A percentile compares a stretch with the other conserved stretches of the same genome.
Conservation (phyloP, 148 eudicot species). For the Silene uniflora region DNA sequence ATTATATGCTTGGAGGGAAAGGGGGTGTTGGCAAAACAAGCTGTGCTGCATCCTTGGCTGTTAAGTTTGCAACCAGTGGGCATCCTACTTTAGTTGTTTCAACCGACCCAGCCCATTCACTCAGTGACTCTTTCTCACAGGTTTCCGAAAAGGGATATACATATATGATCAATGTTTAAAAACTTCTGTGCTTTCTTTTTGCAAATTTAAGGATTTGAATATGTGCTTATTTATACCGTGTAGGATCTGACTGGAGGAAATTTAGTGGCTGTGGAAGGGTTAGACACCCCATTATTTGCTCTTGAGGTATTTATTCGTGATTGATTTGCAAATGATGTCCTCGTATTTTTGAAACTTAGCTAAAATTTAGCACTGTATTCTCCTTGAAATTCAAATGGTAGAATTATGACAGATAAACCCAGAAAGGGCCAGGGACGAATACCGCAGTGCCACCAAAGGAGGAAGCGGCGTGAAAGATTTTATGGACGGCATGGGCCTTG, state of each 20-base stretch:
- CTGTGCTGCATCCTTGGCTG: slow-evolving; percentile 97
- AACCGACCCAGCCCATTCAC: slow-evolving; percentile 97
- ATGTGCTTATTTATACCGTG: slow-evolving; percentile 6
- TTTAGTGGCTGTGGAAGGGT: slow-evolving; percentile 86
- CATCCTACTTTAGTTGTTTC: slow-evolving; percentile 98
- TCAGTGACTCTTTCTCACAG: slow-evolving; percentile 98
- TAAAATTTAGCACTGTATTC: too few species aligned
- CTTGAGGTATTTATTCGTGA: slow-evolving; percentile 59
- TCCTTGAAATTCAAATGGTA: slow-evolving; percentile 27
- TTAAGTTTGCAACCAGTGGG: slow-evolving; percentile 94
- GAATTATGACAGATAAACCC: slow-evolving; percentile 72
- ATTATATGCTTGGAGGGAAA: slow-evolving; percentile 93
- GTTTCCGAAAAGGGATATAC: slow-evolving; percentile 29
- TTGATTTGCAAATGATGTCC: not conserved
- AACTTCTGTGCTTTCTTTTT: slow-evolving; percentile 1
- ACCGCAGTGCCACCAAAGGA: slow-evolving; percentile 65
- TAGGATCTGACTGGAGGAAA: slow-evolving; percentile 91
- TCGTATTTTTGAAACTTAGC: too few species aligned
- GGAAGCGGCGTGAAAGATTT: slow-evolving; percentile 87
- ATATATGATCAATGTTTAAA: not conserved
- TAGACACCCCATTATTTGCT: slow-evolving; percentile 71
- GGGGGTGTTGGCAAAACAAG: slow-evolving; percentile 99
- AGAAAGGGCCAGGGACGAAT: slow-evolving; percentile 87
- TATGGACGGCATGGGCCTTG: slow-evolving; percentile 98
- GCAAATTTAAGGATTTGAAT: slow-evolving; percentile 1